phyloP scores from a whole-genome alignment of 176 grass and related monocot species.

The Eremochloa ophiuroides region DNA sequence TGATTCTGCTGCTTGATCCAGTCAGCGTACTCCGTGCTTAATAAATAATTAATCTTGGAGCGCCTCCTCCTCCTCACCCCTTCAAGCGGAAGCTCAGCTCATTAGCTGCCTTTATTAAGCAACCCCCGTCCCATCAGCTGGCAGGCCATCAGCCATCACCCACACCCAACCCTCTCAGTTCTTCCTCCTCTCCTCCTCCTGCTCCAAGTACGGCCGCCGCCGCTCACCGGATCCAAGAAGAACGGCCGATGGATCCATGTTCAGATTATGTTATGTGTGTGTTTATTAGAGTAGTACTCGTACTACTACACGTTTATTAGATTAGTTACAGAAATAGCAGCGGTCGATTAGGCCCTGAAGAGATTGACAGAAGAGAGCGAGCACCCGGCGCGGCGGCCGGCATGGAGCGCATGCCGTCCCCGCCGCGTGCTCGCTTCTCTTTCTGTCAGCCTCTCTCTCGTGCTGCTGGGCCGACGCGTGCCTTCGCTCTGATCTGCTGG shows the following conservation, averaged over 20 bases:
- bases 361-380: conserved; percentile 56
- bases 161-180: neutral
- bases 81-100: neutral
- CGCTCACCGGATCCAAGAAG: conserved; percentile 15
- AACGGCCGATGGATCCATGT: no score
- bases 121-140: neutral
- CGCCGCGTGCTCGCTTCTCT: conserved; percentile 44
- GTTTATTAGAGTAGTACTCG: no score
- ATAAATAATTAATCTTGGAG: conserved; percentile 7
- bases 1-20: neutral
- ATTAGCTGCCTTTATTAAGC: no score
- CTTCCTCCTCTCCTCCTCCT: neutral
- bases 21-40: neutral
- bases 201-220: conserved; percentile 8
- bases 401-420: conserved; percentile 6
- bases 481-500: no score
- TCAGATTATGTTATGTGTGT: no score
- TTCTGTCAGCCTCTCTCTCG: conserved; percentile 40
- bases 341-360: neutral
- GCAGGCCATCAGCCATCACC: neutral
- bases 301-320: no score
- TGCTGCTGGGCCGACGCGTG: neutral
- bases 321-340: neutral
- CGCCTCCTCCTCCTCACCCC: no score
- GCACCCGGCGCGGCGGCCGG: conserved; percentile 36